Evolutionary conservation across 2,329 filamentous ascomycete species (phyloP), one percentile per base, ranked within the genome.

Genomic region (Fusarium aywerte): DNA sequence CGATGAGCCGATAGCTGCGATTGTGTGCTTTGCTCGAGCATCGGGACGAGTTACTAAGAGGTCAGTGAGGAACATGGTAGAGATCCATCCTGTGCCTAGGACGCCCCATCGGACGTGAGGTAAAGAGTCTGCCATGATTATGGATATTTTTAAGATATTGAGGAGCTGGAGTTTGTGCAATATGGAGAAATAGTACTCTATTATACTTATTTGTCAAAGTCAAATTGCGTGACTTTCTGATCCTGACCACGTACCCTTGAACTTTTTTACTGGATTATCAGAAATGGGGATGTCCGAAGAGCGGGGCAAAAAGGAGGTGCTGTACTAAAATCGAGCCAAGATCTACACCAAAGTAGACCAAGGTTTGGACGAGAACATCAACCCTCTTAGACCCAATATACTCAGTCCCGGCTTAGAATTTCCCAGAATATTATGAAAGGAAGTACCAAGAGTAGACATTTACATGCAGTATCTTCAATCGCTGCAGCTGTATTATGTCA

Each of bases 61-160:
- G 11, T 65, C 62, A 4, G 38, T 32, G 2, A 53, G 18, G 8
- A 65, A 65, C 62, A 65, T 65, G 18, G 62, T 65, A 1, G 62
- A 65, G 9, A 65, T 64, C 62, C 62, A 65, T 40, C 62, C 62
- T 7, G 62, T 65, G 15, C 62, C 61, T 4, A 65, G 29, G 13
- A 65, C 21, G 2, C 62, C 61, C 62, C 62, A 65, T 29, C 62
- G 54, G 7, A 65, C 15, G 2, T 65, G 48, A 40, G 54, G 62
- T 0, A 48, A 8, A 20, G 42, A 39, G 9, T 52, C 27, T 11
- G 53, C 2, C 62, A 65, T 65, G 13, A 4, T 10, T 11, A 3
- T 9, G 5, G 81, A 1, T 7, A 2, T 5, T 3, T 2, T 7
- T 7, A 7, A 25, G 2, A 4, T 18, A 4, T 1, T 15, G 3